phyloP scores from a whole-genome alignment of 345 rosid genomes.

The Ceriops decandra region DNA sequence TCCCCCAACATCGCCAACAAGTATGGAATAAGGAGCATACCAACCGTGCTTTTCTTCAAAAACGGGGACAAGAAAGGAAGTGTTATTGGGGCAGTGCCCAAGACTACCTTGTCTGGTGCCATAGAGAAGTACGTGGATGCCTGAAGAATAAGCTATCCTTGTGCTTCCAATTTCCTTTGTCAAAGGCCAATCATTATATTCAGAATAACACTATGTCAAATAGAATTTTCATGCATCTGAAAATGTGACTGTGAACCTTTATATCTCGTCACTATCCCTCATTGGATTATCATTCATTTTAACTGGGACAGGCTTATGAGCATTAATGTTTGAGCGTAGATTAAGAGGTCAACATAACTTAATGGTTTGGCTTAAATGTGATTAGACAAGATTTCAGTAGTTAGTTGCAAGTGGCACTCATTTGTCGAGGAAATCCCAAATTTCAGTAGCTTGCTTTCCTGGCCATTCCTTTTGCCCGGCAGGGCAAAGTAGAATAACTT shows the following conservation, averaged over 20 bases:
- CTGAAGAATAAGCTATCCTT: conserved; percentile 10
- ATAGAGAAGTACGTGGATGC: conserved; percentile 50
- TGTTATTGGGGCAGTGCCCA: conserved; percentile 73
- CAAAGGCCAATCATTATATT: background rate
- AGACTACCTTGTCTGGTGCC: conserved; percentile 48
- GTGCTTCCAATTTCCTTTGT: background rate
- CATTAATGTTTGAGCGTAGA: background rate
- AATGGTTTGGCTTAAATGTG: background rate
- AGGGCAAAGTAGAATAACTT: too few relatives aligned
- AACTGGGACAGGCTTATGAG: background rate
- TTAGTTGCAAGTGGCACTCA: background rate
- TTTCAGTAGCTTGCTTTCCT: background rate
- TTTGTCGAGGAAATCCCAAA: too few relatives aligned
- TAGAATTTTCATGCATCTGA: background rate
- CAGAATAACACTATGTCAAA: background rate
- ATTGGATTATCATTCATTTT: too few relatives aligned
- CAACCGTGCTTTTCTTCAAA: conserved; percentile 63
- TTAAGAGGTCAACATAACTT: background rate
- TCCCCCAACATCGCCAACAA: conserved; percentile 54
- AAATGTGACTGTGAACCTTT: background rate
- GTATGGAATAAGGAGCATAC: conserved; percentile 69
- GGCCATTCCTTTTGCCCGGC: too few relatives aligned
- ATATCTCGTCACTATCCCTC: background rate
- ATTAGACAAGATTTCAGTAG: background rate
- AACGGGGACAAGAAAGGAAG: conserved; percentile 70